Base-by-base conservation (phyloP, 78 protist species). In the Dictyostelium discoideum region DNA sequence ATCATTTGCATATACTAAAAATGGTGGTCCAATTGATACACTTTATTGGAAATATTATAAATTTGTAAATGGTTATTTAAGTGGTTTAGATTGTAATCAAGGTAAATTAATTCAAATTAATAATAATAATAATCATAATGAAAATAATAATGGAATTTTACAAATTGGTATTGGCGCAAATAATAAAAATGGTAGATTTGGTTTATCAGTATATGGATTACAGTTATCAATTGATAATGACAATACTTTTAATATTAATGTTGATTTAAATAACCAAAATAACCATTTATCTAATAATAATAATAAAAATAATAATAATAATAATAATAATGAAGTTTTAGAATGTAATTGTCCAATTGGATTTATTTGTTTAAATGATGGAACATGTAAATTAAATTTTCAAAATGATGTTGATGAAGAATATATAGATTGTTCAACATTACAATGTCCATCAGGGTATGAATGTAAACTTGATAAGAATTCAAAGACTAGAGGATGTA, bases 131-230 rank as follows among this genome's bases (percentile, higher is more conserved):
- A 20, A 20, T 20, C 11, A 63, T 6, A 14, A 20, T 60, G 72
- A 60, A 6, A 22, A 63, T 22, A 63, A 11, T 50, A 50, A 50
- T 50, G 60, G 50, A 39, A 72, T 22, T 22, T 22, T 77, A 46
- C 92, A 86, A 77, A 60, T 86, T 39, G 92, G 92, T 37, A 1
- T 54, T 22, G 92, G 92, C 0, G 92, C 92, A 79, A 86, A 86
- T 54, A 74, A 74, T 44, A 86, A 77, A 48, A 86, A 86, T 46
- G 44, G 44, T 48, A 85, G 54, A 42, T 54, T 50, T 46, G 92
- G 92, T 48, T 37, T 85, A 20, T 74, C 92, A 63, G 60, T 50
- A 50, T 50, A 63, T 22, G n/a, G 73, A 63, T 63, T 63, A 22
- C 73, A 63, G 22, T 22, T 29, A 74, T 69, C 24, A 57, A 40